Percentiles rank a stretch among this genome's conserved stretches.
Evolutionary conservation across 106 monocot species (phyloP).

Genomic region (Dendrobium huoshanense): DNA sequence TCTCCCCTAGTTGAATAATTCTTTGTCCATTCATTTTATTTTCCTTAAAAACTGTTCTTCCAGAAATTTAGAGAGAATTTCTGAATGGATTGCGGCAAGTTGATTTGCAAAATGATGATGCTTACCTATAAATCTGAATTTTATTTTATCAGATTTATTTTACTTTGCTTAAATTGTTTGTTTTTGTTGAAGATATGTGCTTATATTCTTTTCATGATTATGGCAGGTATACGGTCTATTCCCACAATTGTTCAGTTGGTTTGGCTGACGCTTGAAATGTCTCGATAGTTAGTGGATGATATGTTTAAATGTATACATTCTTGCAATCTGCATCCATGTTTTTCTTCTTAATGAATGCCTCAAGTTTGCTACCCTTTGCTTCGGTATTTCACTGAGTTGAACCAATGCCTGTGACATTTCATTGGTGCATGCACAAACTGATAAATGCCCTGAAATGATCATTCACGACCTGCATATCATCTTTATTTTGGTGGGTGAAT

Average conservation of each 20-base stretch:
- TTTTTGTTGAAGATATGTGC: background rate
- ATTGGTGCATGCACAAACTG: background rate
- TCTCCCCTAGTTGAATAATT: background rate
- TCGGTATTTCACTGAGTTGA: background rate
- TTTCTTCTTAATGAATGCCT: background rate
- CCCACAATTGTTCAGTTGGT: background rate
- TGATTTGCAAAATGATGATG: background rate
- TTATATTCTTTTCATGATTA: background rate
- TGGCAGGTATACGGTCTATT: background rate
- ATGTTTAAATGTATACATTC: background rate
- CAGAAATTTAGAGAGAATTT: background rate
- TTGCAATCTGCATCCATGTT: background rate
- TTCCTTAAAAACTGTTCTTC: background rate
- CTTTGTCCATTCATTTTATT: background rate
- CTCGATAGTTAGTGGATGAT: background rate
- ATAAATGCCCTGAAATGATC: background rate
- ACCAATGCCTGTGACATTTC: background rate
- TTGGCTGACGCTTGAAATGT: background rate
- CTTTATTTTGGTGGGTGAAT: background rate
- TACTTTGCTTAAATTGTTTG: background rate
- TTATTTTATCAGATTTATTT: background rate
- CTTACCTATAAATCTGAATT: background rate
- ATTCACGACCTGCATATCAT: background rate
- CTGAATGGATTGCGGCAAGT: background rate
- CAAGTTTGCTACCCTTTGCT: background rate